These are phyloP conservation scores for Talaromyces proteolyticus DNA, from an alignment of 495 filamentous ascomycete genomes.

Conservation along the genomic window DNA sequence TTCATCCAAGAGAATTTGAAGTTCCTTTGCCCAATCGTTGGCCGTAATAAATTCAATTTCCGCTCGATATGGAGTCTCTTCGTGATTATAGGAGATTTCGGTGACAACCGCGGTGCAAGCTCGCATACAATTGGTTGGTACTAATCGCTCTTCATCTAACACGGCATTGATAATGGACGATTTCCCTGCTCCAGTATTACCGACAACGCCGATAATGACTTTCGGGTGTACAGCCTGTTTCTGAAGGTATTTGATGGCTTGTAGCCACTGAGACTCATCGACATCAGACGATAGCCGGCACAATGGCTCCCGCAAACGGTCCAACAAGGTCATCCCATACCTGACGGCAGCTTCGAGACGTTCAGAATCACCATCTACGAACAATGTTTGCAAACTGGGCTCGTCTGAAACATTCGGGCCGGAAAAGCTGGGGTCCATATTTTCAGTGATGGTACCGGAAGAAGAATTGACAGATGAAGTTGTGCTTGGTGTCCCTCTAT, in stretches of 20 bases:
- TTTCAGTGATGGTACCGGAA: too few species aligned
- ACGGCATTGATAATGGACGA: constrained; percentile 56
- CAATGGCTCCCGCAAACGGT: constrained; percentile 1
- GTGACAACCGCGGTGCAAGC: constrained; percentile 63
- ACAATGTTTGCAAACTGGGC: not conserved
- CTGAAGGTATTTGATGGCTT: constrained; percentile 5
- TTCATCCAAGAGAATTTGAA: constrained; percentile 41
- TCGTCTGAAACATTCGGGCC: too few species aligned
- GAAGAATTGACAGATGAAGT: too few species aligned
- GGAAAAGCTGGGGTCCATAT: too few species aligned
- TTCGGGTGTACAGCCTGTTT: constrained; percentile 28
- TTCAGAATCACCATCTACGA: constrained; percentile 1
- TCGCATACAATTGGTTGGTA: constrained; percentile 53
- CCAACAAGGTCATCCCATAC: constrained; percentile 1
- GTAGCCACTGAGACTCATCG: constrained; percentile 1
- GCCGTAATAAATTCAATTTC: constrained; percentile 56
- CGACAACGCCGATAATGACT: constrained; percentile 52
- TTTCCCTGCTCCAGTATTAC: constrained; percentile 55
- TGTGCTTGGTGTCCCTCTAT: too few species aligned
- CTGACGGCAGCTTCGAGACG: constrained; percentile 3
- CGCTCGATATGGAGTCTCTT: constrained; percentile 47
- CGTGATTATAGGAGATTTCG: constrained; percentile 60
- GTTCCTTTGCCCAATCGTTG: constrained; percentile 53
- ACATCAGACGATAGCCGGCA: not conserved
- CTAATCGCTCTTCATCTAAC: constrained; percentile 46